A percentile compares a stretch with the other conserved stretches of the same genome.
Conservation (phyloP, 148 eudicot genomes). For the Hydrangea macrophylla region DNA sequence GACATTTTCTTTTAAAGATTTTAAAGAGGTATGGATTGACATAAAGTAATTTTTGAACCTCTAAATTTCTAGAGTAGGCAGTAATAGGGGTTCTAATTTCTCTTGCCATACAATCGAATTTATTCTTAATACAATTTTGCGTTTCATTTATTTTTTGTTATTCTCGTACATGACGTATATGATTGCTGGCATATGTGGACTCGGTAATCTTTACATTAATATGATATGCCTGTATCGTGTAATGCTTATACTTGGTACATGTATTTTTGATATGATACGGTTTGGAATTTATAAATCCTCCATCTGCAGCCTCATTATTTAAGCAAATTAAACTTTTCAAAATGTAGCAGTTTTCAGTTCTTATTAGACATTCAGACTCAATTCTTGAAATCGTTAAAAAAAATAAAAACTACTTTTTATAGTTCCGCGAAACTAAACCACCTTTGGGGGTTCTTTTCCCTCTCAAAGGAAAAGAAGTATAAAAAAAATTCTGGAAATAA, state of each 20-base stretch:
- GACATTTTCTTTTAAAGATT: constrained; percentile 63
- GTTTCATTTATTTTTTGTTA: neutral
- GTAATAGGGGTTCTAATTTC: too few species aligned
- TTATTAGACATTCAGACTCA: too few species aligned
- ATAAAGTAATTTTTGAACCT: neutral
- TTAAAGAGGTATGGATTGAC: constrained; percentile 55
- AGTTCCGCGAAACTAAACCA: too few species aligned
- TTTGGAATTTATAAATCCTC: neutral
- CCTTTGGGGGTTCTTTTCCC: too few species aligned
- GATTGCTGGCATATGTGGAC: neutral
- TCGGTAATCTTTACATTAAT: neutral
- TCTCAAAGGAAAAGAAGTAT: too few species aligned
- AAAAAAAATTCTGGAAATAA: neutral
- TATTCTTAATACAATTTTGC: neutral
- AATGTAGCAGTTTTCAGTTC: neutral
- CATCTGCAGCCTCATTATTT: neutral
- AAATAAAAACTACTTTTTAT: too few species aligned
- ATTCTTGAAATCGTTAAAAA: too few species aligned
- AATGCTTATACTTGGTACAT: neutral
- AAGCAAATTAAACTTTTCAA: neutral
- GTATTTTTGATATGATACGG: neutral
- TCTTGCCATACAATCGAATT: neutral
- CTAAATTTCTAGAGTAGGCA: neutral
- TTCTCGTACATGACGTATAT: neutral
- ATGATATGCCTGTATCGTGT: neutral